Evolutionary conservation across 179 eudicot genomes (phyloP), one percentile per base, ranked within the genome.

Genomic region (Gypsophila paniculata): DNA sequence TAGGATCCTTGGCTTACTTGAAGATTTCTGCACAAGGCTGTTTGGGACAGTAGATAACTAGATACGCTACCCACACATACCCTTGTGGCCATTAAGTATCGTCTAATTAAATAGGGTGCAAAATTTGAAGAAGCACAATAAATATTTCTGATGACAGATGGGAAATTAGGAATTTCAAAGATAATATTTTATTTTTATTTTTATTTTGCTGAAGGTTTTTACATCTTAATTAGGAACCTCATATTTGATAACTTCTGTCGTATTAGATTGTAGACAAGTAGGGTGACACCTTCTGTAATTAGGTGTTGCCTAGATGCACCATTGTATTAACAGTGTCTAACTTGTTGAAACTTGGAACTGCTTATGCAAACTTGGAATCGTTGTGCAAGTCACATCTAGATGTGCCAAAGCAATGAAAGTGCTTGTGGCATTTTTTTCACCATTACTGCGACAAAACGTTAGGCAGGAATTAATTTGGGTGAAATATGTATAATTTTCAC

Each of bases 311-410:
- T 29, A 65, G 46, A 65, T 21, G 34, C 52, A 12, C 38, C 14
- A 13, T 10, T 59, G 62, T 26, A 60, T 11, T 23, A 11, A 25
- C 6, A 65, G 55, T 15, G 46, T 65, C 55, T 46, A 22, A 44
- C 34, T 44, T 44, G 69, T 52, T 46, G 55, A 65, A 44, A 44
- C 29, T 15, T 66, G 36, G 38, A 44, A 60, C 17, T 25, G 64
- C 39, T 26, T 26, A 25, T 2, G 23, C 38, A 60, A 29, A 60
- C 18, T 26, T 60, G 64, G 38, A 60, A 19, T 53, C 21, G 14
- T 0, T 15, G 26, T 3, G 1, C 15, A 2, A 25, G 69, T 44
- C 32, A 65, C 51, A 21, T 65, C 34, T 65, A 44, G 54, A 18
- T 10, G 59, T 2, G 59, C 23, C 52, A n/a, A 54, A 21, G 59